Evolutionary conservation across 2,329 filamentous ascomycete genomes (phyloP).

Genomic region (Teratosphaeria epicoccoides): DNA sequence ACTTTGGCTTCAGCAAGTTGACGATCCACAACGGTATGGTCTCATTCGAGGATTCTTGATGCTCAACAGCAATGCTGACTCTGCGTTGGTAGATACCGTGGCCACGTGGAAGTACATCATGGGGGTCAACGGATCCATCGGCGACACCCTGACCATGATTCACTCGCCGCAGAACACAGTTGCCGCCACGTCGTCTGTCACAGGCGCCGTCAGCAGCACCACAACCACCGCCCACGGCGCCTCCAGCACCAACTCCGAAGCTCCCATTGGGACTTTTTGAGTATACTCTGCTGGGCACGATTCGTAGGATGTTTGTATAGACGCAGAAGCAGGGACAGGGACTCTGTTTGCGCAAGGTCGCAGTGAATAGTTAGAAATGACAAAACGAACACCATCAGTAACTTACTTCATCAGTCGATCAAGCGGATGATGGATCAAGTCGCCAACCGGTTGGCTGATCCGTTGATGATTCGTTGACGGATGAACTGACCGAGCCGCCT

Average conservation of each 20-base stretch:
- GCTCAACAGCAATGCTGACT: not conserved
- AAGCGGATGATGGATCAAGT: too few relatives aligned
- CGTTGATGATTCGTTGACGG: too few relatives aligned
- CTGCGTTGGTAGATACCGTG: conserved; percentile 13
- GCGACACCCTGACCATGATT: conserved; percentile 15
- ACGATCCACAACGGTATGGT: conserved; percentile 29
- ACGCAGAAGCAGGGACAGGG: too few relatives aligned
- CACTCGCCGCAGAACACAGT: not conserved
- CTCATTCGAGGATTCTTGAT: not conserved
- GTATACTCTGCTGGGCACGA: not conserved
- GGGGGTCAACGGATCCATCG: conserved; percentile 24
- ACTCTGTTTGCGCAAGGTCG: too few relatives aligned
- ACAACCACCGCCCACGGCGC: not conserved
- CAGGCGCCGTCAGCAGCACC: not conserved
- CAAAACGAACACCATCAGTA: too few relatives aligned
- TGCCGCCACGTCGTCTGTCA: not conserved
- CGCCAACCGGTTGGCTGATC: too few relatives aligned
- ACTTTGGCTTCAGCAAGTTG: conserved; percentile 42
- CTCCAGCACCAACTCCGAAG: not conserved
- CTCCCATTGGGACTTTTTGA: not conserved
- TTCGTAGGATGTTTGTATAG: not conserved
- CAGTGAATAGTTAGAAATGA: too few relatives aligned
- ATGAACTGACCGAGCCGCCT: too few relatives aligned
- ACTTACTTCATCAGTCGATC: too few relatives aligned
- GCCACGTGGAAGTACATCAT: conserved; percentile 38